A percentile compares a stretch with the other conserved stretches of the same genome.
Conservation (phyloP, 1,284 basidiomycete species). For the Bondarzewia mesenterica region DNA sequence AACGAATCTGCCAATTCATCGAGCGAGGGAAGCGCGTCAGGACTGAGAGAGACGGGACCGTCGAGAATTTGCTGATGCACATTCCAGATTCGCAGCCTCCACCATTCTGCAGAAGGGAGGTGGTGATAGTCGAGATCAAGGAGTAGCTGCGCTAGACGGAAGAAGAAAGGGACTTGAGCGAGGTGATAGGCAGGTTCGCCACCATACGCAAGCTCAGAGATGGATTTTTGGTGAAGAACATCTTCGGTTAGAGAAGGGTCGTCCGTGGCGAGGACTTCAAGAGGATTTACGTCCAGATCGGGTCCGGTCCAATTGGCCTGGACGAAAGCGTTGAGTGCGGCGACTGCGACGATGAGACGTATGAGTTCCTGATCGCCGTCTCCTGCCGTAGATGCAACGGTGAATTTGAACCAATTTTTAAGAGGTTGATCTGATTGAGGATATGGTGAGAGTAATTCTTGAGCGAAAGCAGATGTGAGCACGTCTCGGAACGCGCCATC, state of each 20-base stretch:
- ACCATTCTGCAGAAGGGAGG: constrained; percentile 55
- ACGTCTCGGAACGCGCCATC: constrained; percentile 33
- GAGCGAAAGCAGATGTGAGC: constrained; percentile 43
- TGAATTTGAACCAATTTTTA: constrained; percentile 25
- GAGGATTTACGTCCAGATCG: constrained; percentile 57
- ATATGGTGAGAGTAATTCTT: constrained; percentile 15
- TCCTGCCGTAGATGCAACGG: constrained; percentile 13
- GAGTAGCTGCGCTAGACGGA: constrained; percentile 72
- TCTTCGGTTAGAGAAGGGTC: constrained; percentile 36
- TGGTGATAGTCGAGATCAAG: constrained; percentile 45
- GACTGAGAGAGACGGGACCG: constrained; percentile 65
- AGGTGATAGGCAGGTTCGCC: constrained; percentile 98
- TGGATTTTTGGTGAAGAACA: constrained; percentile 54
- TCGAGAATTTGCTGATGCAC: constrained; percentile 85
- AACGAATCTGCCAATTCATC: constrained; percentile 35
- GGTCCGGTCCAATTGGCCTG: constrained; percentile 98
- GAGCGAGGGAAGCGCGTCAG: constrained; percentile 39
- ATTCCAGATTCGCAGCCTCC: constrained; percentile 69
- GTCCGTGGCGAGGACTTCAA: constrained; percentile 39
- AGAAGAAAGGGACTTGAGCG: constrained; percentile 58
- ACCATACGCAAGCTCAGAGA: constrained; percentile 73
- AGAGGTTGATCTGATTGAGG: constrained; percentile 20
- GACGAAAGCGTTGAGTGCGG: constrained; percentile 83
- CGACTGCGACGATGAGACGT: constrained; percentile 63
- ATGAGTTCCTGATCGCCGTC: constrained; percentile 35